Conservation (phyloP, 139 green algal species). For the Haematococcus lacustris region DNA sequence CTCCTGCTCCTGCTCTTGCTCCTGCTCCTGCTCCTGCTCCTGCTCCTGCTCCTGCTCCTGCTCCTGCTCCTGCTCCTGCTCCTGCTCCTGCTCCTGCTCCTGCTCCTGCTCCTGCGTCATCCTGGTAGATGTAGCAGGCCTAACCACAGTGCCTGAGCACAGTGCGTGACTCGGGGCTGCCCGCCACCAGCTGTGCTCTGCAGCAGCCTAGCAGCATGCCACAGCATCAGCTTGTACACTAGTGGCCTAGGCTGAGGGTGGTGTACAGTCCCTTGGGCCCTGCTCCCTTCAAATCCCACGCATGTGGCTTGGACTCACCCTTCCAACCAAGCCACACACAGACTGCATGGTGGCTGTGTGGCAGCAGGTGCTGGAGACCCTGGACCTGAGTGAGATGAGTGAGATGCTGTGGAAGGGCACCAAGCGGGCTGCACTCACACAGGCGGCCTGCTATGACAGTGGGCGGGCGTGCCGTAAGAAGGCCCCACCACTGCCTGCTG, state of each 20-base stretch:
- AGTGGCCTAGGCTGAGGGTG: not conserved
- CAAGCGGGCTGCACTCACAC: slow-evolving; percentile 18
- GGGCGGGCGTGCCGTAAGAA: slow-evolving; percentile 47
- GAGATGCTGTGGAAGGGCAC: slow-evolving; percentile 39
- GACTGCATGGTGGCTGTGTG: not conserved
- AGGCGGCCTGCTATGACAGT: slow-evolving; percentile 59
- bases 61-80: no score
- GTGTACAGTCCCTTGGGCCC: not conserved
- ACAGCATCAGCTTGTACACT: not conserved
- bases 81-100: no score
- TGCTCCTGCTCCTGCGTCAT: no score
- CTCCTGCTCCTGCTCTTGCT: not conserved
- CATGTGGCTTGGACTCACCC: no score
- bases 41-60: no score
- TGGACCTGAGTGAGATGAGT: slow-evolving; percentile 53
- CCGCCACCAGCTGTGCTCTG: not conserved
- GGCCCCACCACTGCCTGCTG: slow-evolving; percentile 43
- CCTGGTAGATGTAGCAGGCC: no score
- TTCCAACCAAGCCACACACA: not conserved
- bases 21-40: no score
- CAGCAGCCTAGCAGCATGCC: not conserved
- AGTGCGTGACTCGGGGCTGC: not conserved
- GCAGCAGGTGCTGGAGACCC: slow-evolving; percentile 45
- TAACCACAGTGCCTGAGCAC: no score
- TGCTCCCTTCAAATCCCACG: no score